Base-by-base conservation (phyloP, 805 yeast species). In the Candida orba region DNA sequence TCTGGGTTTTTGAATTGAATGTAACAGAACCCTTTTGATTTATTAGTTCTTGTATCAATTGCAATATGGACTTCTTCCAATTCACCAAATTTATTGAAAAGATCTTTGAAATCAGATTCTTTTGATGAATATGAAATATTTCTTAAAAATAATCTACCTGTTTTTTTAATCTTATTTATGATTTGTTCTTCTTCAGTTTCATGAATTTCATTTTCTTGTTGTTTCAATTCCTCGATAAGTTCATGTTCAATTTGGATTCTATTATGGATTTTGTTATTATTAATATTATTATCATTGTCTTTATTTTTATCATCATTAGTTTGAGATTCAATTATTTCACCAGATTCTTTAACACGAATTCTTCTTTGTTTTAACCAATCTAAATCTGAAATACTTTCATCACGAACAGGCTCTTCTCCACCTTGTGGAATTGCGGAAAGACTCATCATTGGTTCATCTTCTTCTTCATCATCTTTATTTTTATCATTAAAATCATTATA, bases 11-110 rank as follows among this genome's bases (percentile, higher is more conserved):
- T 66, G 58, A 84, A 93, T 58, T 81, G 79, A 12, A 89, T 72
- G 57, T 90, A 90, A 0, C 93, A 96, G 62, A 88, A 87, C 0
- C 99, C 99, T 64, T 93, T 93, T 2, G 96, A 83, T 53, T 79
- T 76, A 10, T 95, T 95, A 0, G 95, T 86, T 65, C 93, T 77
- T 4, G 95, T 82, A 58, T 91, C 98, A 32, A 89, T 63, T 1
- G 99, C 96, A 54, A 93, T 71, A 63, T 93, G 99, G 2, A 88
- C 95, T 65, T 93, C 98, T 51, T 81, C 86, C 33, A 89, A 61
- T 6, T 67, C 66, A 9, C 99, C 99, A 59, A 66, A 93, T 4
- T 68, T 59, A 6, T 71, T 49, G 56, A 93, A 90, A 22, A 89
- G 67, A 2, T 71, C 66, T 29, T 67, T 64, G 59, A 90, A 83